Evolutionary conservation across 176 grass and related monocot genomes (phyloP).

Genomic region (Alopecurus myosuroides): DNA sequence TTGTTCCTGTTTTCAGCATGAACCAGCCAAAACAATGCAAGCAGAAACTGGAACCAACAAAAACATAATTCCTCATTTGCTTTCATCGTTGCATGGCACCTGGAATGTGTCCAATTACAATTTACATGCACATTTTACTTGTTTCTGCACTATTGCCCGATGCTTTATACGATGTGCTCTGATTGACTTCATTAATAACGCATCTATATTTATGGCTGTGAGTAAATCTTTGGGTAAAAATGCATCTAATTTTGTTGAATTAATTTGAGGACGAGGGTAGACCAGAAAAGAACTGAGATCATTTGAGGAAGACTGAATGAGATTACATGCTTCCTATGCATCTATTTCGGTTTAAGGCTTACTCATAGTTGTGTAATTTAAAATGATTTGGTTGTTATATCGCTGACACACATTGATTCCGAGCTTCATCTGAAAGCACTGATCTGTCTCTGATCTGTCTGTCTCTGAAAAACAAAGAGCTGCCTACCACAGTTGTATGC

Average conservation of each 20-base stretch:
- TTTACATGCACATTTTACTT: not conserved
- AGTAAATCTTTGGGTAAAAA: not conserved
- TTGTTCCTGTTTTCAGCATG: not conserved
- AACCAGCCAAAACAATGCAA: not conserved
- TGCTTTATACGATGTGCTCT: not conserved
- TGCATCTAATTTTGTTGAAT: not conserved
- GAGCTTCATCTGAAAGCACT: not conserved
- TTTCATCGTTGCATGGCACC: not conserved
- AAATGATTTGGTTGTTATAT: not conserved
- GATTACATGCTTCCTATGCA: not conserved
- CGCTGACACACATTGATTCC: not conserved
- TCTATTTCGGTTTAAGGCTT: not conserved
- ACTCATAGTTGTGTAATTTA: not conserved
- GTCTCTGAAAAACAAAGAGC: not conserved
- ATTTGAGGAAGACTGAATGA: not conserved
- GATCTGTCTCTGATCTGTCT: not conserved
- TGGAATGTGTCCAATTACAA: not conserved
- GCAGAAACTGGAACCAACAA: not conserved
- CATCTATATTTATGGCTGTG: not conserved
- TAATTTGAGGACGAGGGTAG: not conserved
- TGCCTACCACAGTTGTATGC: not conserved
- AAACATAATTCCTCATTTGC: not conserved
- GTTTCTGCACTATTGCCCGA: not conserved
- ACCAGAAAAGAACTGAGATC: not conserved
- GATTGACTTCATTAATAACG: slow-evolving; percentile 7